Conservation (phyloP, 139 green algal genomes). For the Pleodorina starrii region DNA sequence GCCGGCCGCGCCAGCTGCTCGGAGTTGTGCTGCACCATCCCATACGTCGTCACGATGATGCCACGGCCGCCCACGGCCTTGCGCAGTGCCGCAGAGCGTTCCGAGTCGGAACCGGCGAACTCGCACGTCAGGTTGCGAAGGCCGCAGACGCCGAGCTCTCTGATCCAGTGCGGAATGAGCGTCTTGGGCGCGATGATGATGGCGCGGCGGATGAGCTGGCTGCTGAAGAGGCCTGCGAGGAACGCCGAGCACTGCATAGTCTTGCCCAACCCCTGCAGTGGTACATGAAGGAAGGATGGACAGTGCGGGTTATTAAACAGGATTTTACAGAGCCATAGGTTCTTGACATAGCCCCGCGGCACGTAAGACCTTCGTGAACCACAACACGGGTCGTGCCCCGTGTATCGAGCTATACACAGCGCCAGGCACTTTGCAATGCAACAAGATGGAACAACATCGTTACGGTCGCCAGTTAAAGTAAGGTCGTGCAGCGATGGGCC, state of each 20-base stretch:
- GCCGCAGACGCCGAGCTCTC: slow-evolving; percentile 88
- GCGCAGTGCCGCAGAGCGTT: slow-evolving; percentile 55
- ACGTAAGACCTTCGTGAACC: no score
- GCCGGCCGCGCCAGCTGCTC: slow-evolving; percentile 56
- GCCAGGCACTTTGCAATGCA: no score
- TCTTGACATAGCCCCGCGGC: no score
- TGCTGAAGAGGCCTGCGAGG: slow-evolving; percentile 78
- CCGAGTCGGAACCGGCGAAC: slow-evolving; percentile 51
- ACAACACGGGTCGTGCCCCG: no score
- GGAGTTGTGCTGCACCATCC: slow-evolving; percentile 92
- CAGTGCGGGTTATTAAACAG: no score
- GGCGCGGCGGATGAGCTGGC: slow-evolving; percentile 57
- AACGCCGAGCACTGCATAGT: slow-evolving; percentile 91
- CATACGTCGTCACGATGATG: slow-evolving; percentile 95
- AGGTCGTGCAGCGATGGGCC: no score
- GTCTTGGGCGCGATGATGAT: slow-evolving; percentile 93
- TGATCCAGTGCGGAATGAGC: slow-evolving; percentile 89
- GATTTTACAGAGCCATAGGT: no score
- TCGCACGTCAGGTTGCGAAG: slow-evolving; percentile 53
- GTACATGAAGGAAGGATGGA: background rate
- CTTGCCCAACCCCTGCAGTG: slow-evolving; percentile 69
- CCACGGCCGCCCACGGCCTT: slow-evolving; percentile 45
- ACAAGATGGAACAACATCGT: no score
- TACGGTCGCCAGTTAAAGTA: no score
- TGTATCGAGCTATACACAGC: no score